Percentiles rank a stretch among this genome's conserved stretches.
Evolutionary conservation across 257 asterid species (phyloP).

Genomic region (Buddleja alternifolia): DNA sequence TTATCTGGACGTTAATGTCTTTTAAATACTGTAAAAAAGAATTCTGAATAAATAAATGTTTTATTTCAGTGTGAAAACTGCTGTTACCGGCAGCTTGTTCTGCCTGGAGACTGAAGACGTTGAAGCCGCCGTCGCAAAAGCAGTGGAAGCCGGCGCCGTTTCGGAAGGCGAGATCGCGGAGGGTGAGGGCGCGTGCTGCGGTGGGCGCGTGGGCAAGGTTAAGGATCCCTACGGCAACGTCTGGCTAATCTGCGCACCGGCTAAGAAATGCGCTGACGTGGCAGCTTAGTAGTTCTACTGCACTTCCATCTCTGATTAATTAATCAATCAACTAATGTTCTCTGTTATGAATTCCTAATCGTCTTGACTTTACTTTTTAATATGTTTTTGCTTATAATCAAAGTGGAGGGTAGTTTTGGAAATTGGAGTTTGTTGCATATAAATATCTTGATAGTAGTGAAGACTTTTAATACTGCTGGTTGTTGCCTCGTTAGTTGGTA

Average conservation of each 20-base stretch:
- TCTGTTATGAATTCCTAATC: too few species aligned
- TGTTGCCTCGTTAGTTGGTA: too few species aligned
- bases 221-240: constrained; percentile 77
- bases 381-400: too few species aligned
- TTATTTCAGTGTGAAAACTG: constrained; percentile 43
- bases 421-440: too few species aligned
- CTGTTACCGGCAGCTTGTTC: constrained; percentile 41
- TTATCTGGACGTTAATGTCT: too few species aligned
- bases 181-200: constrained; percentile 52
- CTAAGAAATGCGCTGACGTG: constrained; percentile 44
- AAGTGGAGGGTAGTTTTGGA: too few species aligned
- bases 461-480: too few species aligned
- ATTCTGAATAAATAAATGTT: background rate
- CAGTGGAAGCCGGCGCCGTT: constrained; percentile 65
- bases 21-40: too few species aligned
- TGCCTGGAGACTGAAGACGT: constrained; percentile 66
- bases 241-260: constrained; percentile 63
- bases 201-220: constrained; percentile 65
- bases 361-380: too few species aligned
- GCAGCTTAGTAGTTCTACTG: constrained; percentile 43
- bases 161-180: constrained; percentile 46
- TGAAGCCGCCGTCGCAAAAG: constrained; percentile 60
- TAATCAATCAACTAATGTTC: too few species aligned
- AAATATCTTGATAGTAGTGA: too few species aligned
- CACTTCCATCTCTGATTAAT: too few species aligned